Evolutionary conservation across 192 early-diverging fungal species (phyloP).

Genomic region (Podila clonocystis): DNA sequence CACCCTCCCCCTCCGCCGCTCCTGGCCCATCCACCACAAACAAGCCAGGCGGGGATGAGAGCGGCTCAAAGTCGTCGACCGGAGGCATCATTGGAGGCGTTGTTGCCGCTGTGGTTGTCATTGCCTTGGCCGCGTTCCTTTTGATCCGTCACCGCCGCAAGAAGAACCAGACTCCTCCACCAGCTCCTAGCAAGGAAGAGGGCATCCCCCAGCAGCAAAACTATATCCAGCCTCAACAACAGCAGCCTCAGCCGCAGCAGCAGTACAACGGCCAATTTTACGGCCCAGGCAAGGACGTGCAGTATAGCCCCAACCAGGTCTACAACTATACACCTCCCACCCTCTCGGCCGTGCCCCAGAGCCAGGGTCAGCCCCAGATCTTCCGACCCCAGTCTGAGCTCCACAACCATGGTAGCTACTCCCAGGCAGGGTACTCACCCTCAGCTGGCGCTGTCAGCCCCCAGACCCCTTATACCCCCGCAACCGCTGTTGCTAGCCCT

Average conservation of each 20-base stretch:
- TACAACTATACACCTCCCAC: background rate
- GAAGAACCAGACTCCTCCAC: background rate
- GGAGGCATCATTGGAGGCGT: constrained; percentile 43
- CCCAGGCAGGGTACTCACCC: constrained; percentile 10
- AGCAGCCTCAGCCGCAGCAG: constrained; percentile 10
- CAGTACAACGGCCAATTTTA: constrained; percentile 1
- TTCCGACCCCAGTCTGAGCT: constrained; percentile 17
- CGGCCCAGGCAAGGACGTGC: background rate
- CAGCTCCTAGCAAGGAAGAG: background rate
- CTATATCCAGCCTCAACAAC: constrained; percentile 6
- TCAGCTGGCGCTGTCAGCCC: background rate
- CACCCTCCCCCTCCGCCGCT: background rate
- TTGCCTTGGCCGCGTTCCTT: constrained; percentile 26
- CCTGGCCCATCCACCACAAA: background rate
- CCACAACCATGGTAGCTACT: background rate
- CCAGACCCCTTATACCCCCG: constrained; percentile 17
- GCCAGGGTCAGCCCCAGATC: constrained; percentile 7
- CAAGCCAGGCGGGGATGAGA: background rate
- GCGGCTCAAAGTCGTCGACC: constrained; percentile 2
- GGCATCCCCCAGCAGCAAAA: constrained; percentile 6
- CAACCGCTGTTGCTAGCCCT: constrained; percentile 6
- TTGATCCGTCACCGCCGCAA: constrained; percentile 36
- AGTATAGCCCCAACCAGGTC: constrained; percentile 4
- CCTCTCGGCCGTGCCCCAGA: background rate
- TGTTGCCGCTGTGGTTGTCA: constrained; percentile 28